Base-by-base conservation (phyloP, 352 stramenopile species). In the Pythium insidiosum region DNA sequence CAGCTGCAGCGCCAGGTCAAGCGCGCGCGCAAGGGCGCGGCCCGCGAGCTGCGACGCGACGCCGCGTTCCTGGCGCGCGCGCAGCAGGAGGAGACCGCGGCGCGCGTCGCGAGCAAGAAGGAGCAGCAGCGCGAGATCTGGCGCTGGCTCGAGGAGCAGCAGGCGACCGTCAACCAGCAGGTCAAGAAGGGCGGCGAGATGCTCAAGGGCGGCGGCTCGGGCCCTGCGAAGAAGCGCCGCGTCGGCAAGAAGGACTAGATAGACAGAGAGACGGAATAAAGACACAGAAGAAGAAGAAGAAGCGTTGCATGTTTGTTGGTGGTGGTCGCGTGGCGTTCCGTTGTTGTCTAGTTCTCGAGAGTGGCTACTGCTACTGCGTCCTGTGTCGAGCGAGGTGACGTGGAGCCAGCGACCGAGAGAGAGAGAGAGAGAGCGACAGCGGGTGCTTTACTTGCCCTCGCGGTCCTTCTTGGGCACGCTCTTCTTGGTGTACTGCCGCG, bases 101-200 rank as follows among this genome's bases (percentile, higher is more conserved):
- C 42, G 55, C 73, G 75, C 50, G 51, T 80, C 53, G 79, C 58
- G 16, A 71, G 58, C 63, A 97, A 88, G 76, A 73, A 63, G 58
- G 89, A 88, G 30, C 96, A 96, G 54, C 87, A 97, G 51, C 73
- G 95, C 56, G 95, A 98, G 73, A 97, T 98, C 62, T 96, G 88
- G 58, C 66, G 68, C 41, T 99, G 93, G 94, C 66, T 99, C 55
- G 91, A 98, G 58, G 68, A 95, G 42, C 93, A 99, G 57, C 95
- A 98, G 61, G 94, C 93, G 4, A 97, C 93, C 52, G 97, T 99
- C 71, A 98, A 98, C 65, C 77, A 98, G 52, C 94, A 98, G 75
- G 95, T 97, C 22, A 82, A 90, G 53, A 90, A 97, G 61, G 94
- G 94, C 43, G 94, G 94, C 43, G 74, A 96, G 34, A 88, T 98